These are phyloP conservation scores for Cercospora sesami DNA, from an alignment of 2,329 filamentous ascomycete species.

Conservation along the genomic window DNA sequence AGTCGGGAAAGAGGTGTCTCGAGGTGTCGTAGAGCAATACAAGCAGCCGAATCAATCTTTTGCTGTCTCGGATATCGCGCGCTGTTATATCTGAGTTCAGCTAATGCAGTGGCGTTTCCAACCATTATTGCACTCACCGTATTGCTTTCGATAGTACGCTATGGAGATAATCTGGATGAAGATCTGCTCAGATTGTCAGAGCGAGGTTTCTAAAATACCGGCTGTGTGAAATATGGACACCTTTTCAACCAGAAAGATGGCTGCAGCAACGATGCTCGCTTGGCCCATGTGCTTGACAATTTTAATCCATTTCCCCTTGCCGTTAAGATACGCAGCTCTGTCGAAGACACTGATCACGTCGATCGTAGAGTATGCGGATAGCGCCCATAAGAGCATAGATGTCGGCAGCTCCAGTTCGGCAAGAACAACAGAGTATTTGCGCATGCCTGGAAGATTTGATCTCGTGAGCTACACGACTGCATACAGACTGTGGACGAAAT, in stretches of 20 bases:
- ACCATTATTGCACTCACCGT: slow-evolving; percentile 42
- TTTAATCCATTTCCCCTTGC: slow-evolving; percentile 27
- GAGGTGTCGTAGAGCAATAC: slow-evolving; percentile 80
- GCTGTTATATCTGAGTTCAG: slow-evolving; percentile 37
- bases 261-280: slow-evolving; percentile 59
- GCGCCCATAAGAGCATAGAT: slow-evolving; percentile 67
- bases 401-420: slow-evolving; percentile 61
- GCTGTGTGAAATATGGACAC: slow-evolving; percentile 34
- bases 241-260: slow-evolving; percentile 67
- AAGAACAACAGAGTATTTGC: slow-evolving; percentile 68
- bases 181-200: not conserved
- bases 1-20: slow-evolving; percentile 75
- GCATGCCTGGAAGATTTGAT: slow-evolving; percentile 43
- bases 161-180: slow-evolving; percentile 71
- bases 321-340: slow-evolving; percentile 21
- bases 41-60: slow-evolving; percentile 70
- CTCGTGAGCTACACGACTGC: not conserved
- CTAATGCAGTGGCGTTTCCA: slow-evolving; percentile 39
- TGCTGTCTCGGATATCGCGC: slow-evolving; percentile 72
- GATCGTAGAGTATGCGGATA: slow-evolving; percentile 64
- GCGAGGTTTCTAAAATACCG: not conserved
- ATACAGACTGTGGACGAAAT: not conserved
- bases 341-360: slow-evolving; percentile 39
- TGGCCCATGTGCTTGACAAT: slow-evolving; percentile 58
- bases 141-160: slow-evolving; percentile 70